Conservation (phyloP, 1,139 yeast genomes). For the Magnusiomyces fungicola region DNA sequence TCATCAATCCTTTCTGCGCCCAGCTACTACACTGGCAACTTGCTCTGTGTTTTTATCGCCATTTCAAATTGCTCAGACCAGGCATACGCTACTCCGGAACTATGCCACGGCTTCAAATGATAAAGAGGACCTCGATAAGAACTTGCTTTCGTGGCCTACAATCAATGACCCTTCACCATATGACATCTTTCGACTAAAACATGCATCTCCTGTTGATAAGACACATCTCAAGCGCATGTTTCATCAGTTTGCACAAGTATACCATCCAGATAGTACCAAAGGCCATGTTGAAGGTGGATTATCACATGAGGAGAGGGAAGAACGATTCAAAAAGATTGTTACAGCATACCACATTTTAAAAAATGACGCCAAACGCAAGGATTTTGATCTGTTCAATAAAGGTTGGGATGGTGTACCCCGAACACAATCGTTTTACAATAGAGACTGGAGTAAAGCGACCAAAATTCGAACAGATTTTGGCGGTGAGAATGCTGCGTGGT, state of each 20-base stretch:
- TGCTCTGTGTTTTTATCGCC: too few relatives aligned
- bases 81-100: too few relatives aligned
- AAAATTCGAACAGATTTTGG: constrained; percentile 9
- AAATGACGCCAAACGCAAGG: constrained; percentile 43
- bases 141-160: constrained; percentile 48
- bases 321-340: constrained; percentile 61
- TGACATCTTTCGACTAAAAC: constrained; percentile 52
- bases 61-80: too few relatives aligned
- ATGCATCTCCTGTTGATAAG: constrained; percentile 33
- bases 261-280: constrained; percentile 90
- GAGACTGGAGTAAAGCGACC: constrained; percentile 13
- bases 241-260: constrained; percentile 61
- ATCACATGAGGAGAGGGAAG: constrained; percentile 23
- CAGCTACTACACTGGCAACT: too few relatives aligned
- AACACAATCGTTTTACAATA: constrained; percentile 27
- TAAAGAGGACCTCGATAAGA: not conserved
- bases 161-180: constrained; percentile 61
- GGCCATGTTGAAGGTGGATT: constrained; percentile 14
- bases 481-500: constrained; percentile 23
- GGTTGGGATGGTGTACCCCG: constrained; percentile 13
- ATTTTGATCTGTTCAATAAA: constrained; percentile 34
- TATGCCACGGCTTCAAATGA: not conserved
- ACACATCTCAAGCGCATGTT: constrained; percentile 48
- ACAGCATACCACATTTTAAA: constrained; percentile 67
- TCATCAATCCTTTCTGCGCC: too few relatives aligned